Evolutionary conservation across 129 eudicot genomes (phyloP).

Genomic region (Centaurea solstitialis): DNA sequence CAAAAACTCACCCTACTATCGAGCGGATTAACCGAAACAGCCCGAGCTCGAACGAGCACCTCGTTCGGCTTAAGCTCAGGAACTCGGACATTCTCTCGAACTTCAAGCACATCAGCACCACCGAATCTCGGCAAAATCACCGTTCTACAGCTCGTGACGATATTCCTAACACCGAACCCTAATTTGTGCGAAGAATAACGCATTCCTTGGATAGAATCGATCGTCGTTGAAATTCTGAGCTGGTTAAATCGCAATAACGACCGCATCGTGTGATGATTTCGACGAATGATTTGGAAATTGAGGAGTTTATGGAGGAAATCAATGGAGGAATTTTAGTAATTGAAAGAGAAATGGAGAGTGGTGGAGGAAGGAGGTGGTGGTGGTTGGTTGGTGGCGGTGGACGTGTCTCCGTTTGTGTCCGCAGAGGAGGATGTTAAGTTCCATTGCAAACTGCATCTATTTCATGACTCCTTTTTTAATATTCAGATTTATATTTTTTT

Average conservation of each 20-base stretch:
- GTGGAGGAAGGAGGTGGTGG: conserved; percentile 19
- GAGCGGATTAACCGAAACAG: conserved; percentile 93
- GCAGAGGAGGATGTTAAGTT: conserved; percentile 34
- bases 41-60: conserved; percentile 92
- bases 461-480: neutral
- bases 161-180: conserved; percentile 37
- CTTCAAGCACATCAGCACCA: conserved; percentile 75
- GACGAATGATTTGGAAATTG: neutral
- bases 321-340: conserved; percentile 5
- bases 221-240: neutral
- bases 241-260: conserved; percentile 37
- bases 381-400: conserved; percentile 26
- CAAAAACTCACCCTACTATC: conserved; percentile 65
- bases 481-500: conserved; percentile 7
- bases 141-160: conserved; percentile 83
- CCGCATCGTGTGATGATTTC: conserved; percentile 35
- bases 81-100: conserved; percentile 62
- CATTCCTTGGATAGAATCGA: neutral
- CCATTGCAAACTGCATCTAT: conserved; percentile 30
- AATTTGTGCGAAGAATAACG: conserved; percentile 15
- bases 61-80: conserved; percentile 85
- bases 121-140: conserved; percentile 90
- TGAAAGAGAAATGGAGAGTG: conserved; percentile 21
- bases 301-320: neutral
- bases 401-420: conserved; percentile 57